Conservation (phyloP, 2,329 filamentous ascomycete genomes). For the Aureobasidium sp. region DNA sequence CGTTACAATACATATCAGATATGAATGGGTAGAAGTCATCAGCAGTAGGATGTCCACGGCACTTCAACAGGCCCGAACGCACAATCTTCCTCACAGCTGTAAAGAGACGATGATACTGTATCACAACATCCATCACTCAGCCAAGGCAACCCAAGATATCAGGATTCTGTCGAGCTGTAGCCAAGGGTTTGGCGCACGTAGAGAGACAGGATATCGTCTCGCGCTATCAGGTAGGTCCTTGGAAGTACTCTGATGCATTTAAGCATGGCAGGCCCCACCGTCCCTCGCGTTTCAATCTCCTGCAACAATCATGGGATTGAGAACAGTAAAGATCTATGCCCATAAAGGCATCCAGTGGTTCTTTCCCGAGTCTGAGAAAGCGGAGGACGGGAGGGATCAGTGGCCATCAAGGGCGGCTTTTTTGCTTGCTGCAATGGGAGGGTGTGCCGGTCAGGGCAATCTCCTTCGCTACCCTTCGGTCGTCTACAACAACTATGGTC, state of each 20-base stretch:
- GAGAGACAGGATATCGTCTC: not conserved
- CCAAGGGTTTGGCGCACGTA: conserved; percentile 1
- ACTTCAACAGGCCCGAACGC: not conserved
- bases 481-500: conserved; percentile 53
- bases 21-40: accelerated
- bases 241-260: not conserved
- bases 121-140: not conserved
- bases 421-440: conserved; percentile 52
- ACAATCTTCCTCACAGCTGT: not conserved
- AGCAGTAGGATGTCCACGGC: not conserved
- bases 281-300: not conserved
- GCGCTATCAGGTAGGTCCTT: not conserved
- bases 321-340: not conserved
- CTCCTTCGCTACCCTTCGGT: conserved; percentile 52
- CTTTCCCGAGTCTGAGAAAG: conserved; percentile 20
- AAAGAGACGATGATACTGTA: not conserved
- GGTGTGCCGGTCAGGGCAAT: conserved; percentile 53
- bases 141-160: not conserved
- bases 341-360: not conserved
- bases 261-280: not conserved
- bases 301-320: not conserved
- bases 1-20: too few species aligned
- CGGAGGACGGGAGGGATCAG: conserved; percentile 43
- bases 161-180: not conserved
- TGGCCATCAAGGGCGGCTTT: conserved; percentile 52